A percentile compares a stretch with the other conserved stretches of the same genome.
Conservation (phyloP, 768 basidiomycete species). For the Leccinum uliginosum region DNA sequence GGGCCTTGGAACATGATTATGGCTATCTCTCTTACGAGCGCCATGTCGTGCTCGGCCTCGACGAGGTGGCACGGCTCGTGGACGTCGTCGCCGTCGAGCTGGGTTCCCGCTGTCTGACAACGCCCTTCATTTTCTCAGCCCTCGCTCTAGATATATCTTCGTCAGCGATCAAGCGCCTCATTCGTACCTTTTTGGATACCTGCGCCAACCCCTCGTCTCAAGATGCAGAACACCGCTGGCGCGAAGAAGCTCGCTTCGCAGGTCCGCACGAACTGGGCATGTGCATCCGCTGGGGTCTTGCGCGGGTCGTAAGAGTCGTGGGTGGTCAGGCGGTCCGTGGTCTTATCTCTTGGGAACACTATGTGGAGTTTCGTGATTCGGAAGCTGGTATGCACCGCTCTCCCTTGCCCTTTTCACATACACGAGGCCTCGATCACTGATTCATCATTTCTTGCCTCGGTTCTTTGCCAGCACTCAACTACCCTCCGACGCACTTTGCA, state of each 20-base stretch:
- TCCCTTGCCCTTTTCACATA: slow-evolving; percentile 17
- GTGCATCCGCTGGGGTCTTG: slow-evolving; percentile 90
- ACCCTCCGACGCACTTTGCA: slow-evolving; percentile 69
- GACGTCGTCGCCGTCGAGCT: slow-evolving; percentile 67
- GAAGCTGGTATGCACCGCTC: slow-evolving; percentile 65
- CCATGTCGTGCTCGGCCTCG: slow-evolving; percentile 73
- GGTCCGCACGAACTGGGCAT: slow-evolving; percentile 87
- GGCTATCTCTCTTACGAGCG: slow-evolving; percentile 72
- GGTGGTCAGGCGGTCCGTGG: slow-evolving; percentile 76
- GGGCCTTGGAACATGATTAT: slow-evolving; percentile 47
- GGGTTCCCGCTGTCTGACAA: slow-evolving; percentile 69
- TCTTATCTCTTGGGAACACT: slow-evolving; percentile 79
- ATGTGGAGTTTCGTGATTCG: slow-evolving; percentile 73
- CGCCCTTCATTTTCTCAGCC: slow-evolving; percentile 88
- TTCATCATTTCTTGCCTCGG: slow-evolving; percentile 16
- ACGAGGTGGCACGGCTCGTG: slow-evolving; percentile 70
- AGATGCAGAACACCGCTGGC: slow-evolving; percentile 55
- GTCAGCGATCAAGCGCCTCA: slow-evolving; percentile 69
- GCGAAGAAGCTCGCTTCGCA: slow-evolving; percentile 80
- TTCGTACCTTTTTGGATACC: slow-evolving; percentile 74
- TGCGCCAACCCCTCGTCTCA: slow-evolving; percentile 35
- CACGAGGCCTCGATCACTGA: slow-evolving; percentile 21
- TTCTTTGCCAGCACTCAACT: slow-evolving; percentile 44
- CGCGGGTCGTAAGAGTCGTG: slow-evolving; percentile 67
- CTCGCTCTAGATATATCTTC: slow-evolving; percentile 82